Evolutionary conservation across 1,139 yeast genomes (phyloP).

Genomic region (Pichia sp.): DNA sequence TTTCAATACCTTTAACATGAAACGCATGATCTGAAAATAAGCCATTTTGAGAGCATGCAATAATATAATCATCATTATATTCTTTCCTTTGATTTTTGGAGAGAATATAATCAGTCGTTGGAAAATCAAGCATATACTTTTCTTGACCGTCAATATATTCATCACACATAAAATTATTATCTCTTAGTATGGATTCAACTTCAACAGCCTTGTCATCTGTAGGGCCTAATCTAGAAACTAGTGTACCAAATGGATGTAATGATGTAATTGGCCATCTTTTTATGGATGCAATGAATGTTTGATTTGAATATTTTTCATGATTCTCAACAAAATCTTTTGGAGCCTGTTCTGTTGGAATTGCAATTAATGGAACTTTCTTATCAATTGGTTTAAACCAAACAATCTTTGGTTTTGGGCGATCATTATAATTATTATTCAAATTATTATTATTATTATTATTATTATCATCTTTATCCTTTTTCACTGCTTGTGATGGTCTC

Average conservation of each 20-base stretch:
- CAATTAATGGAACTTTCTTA: slow-evolving; percentile 93
- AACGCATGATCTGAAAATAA: slow-evolving; percentile 67
- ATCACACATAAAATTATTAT: slow-evolving; percentile 85
- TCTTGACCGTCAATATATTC: slow-evolving; percentile 56
- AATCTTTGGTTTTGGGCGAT: slow-evolving; percentile 63
- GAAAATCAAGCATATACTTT: slow-evolving; percentile 25
- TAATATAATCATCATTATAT: slow-evolving; percentile 55
- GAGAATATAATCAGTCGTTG: slow-evolving; percentile 28
- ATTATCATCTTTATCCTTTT: slow-evolving; percentile 54
- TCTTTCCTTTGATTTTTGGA: slow-evolving; percentile 42
- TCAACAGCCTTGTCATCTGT: slow-evolving; percentile 75
- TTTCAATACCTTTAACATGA: slow-evolving; percentile 57
- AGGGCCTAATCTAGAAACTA: slow-evolving; percentile 79
- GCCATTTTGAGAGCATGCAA: slow-evolving; percentile 61
- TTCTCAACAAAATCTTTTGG: slow-evolving; percentile 93
- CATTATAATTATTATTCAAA: slow-evolving; percentile 41
- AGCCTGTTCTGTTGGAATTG: slow-evolving; percentile 97
- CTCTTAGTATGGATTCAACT: slow-evolving; percentile 83
- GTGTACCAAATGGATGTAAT: slow-evolving; percentile 93
- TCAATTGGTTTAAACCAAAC: slow-evolving; percentile 99
- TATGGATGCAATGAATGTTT: slow-evolving; percentile 86
- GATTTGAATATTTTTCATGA: slow-evolving; percentile 75
- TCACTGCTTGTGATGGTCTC: slow-evolving; percentile 94
- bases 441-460: slow-evolving; percentile 27
- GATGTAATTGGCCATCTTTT: slow-evolving; percentile 99